Percentiles rank a stretch among this genome's conserved stretches.
Conservation (phyloP, 2,329 filamentous ascomycete species). For the Xylariaceae sp. region DNA sequence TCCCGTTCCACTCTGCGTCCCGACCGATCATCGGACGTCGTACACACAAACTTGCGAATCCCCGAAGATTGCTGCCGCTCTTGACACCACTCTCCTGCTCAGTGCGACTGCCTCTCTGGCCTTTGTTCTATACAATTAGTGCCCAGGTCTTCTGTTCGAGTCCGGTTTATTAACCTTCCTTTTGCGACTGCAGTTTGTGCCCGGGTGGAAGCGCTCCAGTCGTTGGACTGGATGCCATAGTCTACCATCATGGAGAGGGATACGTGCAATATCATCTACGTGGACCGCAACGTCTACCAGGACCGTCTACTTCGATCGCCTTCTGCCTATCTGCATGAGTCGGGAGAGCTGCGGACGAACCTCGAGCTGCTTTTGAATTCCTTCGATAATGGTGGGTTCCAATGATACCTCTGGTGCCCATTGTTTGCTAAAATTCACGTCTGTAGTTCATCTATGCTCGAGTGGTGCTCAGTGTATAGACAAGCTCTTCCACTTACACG, state of each 20-base stretch:
- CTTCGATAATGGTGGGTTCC: slow-evolving; percentile 49
- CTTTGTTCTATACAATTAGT: slow-evolving; percentile 1
- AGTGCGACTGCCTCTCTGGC: slow-evolving; percentile 15
- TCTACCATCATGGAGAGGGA: slow-evolving; percentile 53
- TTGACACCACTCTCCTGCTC: slow-evolving; percentile 23
- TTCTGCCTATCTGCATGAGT: slow-evolving; percentile 29
- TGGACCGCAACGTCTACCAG: slow-evolving; percentile 48
- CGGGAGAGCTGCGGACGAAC: slow-evolving; percentile 39
- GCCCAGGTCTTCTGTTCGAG: neutral
- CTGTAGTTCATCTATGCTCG: slow-evolving; percentile 49
- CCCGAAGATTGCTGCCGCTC: slow-evolving; percentile 12
- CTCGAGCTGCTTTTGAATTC: slow-evolving; percentile 47
- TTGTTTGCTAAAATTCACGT: slow-evolving; percentile 6
- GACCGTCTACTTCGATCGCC: slow-evolving; percentile 39
- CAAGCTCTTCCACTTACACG: slow-evolving; percentile 49
- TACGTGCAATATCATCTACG: slow-evolving; percentile 55
- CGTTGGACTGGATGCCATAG: slow-evolving; percentile 55
- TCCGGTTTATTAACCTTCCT: slow-evolving; percentile 6
- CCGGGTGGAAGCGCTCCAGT: slow-evolving; percentile 53
- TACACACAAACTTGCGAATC: slow-evolving; percentile 18
- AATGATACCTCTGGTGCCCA: neutral
- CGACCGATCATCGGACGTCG: slow-evolving; percentile 23
- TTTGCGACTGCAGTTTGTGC: slow-evolving; percentile 22
- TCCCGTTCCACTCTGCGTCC: slow-evolving; percentile 23
- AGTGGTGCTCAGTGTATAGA: slow-evolving; percentile 49